phyloP scores from a whole-genome alignment of 169 alveolate species.

The Plasmodium relictum region DNA sequence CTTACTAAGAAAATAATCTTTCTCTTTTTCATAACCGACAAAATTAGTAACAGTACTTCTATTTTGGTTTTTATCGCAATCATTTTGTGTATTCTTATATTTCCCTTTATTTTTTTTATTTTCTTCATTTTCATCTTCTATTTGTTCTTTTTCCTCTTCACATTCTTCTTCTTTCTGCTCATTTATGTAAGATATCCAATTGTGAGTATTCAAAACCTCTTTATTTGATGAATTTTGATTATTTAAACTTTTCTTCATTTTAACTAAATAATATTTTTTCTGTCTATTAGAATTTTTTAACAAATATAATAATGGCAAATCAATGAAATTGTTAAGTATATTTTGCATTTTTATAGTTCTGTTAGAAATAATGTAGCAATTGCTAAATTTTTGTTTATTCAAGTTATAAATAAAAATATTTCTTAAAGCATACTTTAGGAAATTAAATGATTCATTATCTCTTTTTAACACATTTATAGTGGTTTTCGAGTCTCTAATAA shows the following conservation, averaged over 20 bases:
- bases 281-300: constrained; percentile 1
- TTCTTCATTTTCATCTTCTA: not conserved
- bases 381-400: constrained; percentile 55
- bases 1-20: not conserved
- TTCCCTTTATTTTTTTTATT: not conserved
- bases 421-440: constrained; percentile 49
- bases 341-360: constrained; percentile 61
- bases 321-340: constrained; percentile 47
- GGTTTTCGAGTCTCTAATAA: constrained; percentile 55
- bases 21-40: not conserved
- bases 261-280: not conserved
- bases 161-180: not conserved
- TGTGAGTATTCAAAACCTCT: not conserved
- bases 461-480: constrained; percentile 67
- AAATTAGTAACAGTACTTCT: not conserved
- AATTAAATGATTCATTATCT: constrained; percentile 66
- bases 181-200: not conserved
- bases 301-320: constrained; percentile 31
- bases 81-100: not conserved
- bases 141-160: not conserved
- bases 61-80: no score
- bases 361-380: constrained; percentile 62
- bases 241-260: not conserved
- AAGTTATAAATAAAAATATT: constrained; percentile 43
- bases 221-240: not conserved